These are phyloP conservation scores for Aureobasidium leucospermi DNA, from an alignment of 2,329 filamentous ascomycete genomes.

Conservation along the genomic window DNA sequence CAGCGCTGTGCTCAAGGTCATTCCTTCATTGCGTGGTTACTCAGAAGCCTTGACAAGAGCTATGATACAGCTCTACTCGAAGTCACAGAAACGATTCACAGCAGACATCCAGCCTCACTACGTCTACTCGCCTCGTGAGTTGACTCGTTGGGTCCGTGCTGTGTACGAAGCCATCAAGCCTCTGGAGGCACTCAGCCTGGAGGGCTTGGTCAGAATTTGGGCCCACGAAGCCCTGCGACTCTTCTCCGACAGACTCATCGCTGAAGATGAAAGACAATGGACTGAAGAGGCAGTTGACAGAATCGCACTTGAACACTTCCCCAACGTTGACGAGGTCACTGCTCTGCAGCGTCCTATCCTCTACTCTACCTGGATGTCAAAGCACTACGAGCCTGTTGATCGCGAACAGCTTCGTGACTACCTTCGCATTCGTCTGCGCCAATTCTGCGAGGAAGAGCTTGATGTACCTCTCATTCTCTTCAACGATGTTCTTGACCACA, in stretches of 20 bases:
- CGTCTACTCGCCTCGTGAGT: constrained; percentile 96
- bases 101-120: constrained; percentile 97
- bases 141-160: constrained; percentile 95
- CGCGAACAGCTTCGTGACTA: constrained; percentile 93
- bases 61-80: constrained; percentile 94
- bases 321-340: constrained; percentile 83
- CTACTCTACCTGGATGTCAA: constrained; percentile 98
- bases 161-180: constrained; percentile 95
- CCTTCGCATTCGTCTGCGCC: constrained; percentile 92
- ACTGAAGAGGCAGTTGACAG: constrained; percentile 80
- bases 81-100: constrained; percentile 91
- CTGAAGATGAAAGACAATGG: constrained; percentile 90
- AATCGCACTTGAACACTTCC: constrained; percentile 87
- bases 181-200: constrained; percentile 76
- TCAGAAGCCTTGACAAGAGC: constrained; percentile 88
- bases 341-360: constrained; percentile 88
- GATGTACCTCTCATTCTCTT: constrained; percentile 98
- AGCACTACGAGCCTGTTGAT: constrained; percentile 95
- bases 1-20: constrained; percentile 89
- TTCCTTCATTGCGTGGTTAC: constrained; percentile 90
- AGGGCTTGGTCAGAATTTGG: constrained; percentile 94
- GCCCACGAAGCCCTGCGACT: constrained; percentile 92
- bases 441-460: constrained; percentile 98
- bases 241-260: constrained; percentile 95
- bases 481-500: constrained; percentile 97